Percentiles rank a stretch among this genome's conserved stretches.
Evolutionary conservation across 108 stramenopile species (phyloP).

Genomic region (Cyclostephanos tholiformis): DNA sequence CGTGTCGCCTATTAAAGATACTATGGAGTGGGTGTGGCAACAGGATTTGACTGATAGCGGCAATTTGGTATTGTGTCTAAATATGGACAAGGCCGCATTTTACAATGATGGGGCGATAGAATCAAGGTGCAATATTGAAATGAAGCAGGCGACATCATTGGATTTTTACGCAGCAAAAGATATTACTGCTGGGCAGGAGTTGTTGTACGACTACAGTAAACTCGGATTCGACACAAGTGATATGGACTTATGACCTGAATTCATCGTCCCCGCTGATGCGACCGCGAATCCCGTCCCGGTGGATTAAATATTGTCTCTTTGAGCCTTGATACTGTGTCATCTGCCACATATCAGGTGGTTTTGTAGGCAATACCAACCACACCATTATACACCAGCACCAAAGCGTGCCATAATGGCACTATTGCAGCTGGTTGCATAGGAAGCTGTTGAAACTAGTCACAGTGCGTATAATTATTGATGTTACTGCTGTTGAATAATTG

Average conservation of each 20-base stretch:
- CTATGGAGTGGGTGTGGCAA: constrained; percentile 25
- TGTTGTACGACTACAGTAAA: constrained; percentile 8
- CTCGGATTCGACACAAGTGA: constrained; percentile 11
- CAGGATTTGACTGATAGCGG: constrained; percentile 29
- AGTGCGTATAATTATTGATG: too few relatives aligned
- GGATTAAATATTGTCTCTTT: background rate
- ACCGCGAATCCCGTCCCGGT: background rate
- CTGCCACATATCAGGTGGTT: background rate
- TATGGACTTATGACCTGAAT: constrained; percentile 20
- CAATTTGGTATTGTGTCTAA: constrained; percentile 28
- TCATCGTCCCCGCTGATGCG: background rate
- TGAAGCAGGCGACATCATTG: constrained; percentile 18
- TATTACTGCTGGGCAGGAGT: constrained; percentile 20
- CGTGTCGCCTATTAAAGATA: background rate
- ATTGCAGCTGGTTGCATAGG: background rate
- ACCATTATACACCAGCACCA: background rate
- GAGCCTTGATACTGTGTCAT: background rate
- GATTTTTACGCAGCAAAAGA: constrained; percentile 24
- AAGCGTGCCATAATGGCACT: background rate
- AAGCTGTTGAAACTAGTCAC: background rate
- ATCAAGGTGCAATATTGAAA: constrained; percentile 12
- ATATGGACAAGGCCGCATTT: constrained; percentile 21
- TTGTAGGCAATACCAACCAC: background rate
- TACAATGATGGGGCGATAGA: constrained; percentile 21
- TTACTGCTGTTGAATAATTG: too few relatives aligned